These are phyloP conservation scores for Cucumis hystrix DNA, from an alignment of 306 rosid species.

Conservation along the genomic window DNA sequence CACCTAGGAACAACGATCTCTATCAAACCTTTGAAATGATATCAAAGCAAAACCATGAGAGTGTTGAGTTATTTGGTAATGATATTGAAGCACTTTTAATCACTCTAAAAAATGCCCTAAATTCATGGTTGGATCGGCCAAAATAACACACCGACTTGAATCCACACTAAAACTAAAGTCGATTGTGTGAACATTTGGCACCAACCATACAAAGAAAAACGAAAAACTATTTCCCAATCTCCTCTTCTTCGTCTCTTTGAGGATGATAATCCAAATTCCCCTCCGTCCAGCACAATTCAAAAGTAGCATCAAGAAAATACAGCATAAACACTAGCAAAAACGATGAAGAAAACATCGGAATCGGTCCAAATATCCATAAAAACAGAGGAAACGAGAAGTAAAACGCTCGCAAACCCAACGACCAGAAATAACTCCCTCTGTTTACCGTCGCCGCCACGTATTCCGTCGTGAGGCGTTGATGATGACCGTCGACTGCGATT, in stretches of 20 bases:
- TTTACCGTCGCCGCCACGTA: slow-evolving; percentile 61
- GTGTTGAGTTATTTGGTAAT: too few relatives aligned
- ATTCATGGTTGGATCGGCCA: too few relatives aligned
- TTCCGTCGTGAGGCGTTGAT: slow-evolving; percentile 33
- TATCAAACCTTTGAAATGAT: too few relatives aligned
- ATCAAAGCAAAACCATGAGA: too few relatives aligned
- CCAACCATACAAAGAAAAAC: too few relatives aligned
- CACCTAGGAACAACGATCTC: too few relatives aligned
- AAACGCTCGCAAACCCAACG: slow-evolving; percentile 71
- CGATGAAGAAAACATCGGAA: slow-evolving; percentile 53
- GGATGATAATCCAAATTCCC: slow-evolving; percentile 14
- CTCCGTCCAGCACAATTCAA: slow-evolving; percentile 33
- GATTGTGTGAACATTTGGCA: too few relatives aligned
- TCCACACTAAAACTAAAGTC: too few relatives aligned
- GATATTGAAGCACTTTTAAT: too few relatives aligned
- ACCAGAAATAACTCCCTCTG: slow-evolving; percentile 77
- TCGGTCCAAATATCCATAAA: slow-evolving; percentile 83
- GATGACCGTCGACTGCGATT: slow-evolving; percentile 15
- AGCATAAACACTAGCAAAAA: slow-evolving; percentile 39
- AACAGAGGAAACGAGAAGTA: slow-evolving; percentile 79
- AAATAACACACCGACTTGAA: too few relatives aligned
- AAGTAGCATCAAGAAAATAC: slow-evolving; percentile 51
- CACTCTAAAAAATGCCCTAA: too few relatives aligned
- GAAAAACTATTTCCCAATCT: slow-evolving; percentile 12
- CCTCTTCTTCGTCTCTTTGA: slow-evolving; percentile 19